Conservation (phyloP, 129 eudicot species). For the Gnaphalium uliginosum region DNA sequence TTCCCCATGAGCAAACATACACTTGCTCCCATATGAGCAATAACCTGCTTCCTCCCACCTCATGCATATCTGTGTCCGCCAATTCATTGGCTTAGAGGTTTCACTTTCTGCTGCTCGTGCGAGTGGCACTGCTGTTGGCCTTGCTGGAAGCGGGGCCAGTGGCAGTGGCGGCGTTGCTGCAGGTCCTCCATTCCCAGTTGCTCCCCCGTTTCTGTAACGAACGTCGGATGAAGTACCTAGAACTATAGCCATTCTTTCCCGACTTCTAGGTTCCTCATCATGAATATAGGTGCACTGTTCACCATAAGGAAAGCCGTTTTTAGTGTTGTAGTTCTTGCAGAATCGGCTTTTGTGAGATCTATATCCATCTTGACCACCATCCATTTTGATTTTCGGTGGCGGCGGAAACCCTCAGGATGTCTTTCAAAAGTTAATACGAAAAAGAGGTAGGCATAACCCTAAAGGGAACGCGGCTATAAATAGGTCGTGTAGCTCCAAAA, state of each 20-base stretch:
- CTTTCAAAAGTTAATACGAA: constrained; percentile 9
- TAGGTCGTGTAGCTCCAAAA: constrained; percentile 12
- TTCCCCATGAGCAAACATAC: constrained; percentile 85
- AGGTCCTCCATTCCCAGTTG: constrained; percentile 9
- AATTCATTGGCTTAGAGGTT: constrained; percentile 55
- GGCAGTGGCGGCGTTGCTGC: background rate
- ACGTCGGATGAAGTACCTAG: constrained; percentile 41
- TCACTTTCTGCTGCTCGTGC: constrained; percentile 24
- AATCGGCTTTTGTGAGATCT: constrained; percentile 83
- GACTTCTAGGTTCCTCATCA: constrained; percentile 29
- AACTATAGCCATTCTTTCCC: constrained; percentile 75
- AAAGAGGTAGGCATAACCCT: constrained; percentile 19
- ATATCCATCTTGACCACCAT: constrained; percentile 34
- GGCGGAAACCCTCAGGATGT: constrained; percentile 16
- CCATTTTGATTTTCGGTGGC: constrained; percentile 26
- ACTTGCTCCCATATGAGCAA: constrained; percentile 74
- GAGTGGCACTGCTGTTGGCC: background rate
- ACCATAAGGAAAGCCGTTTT: constrained; percentile 92
- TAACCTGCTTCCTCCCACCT: constrained; percentile 72
- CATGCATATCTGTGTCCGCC: constrained; percentile 85
- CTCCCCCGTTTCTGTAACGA: constrained; percentile 30
- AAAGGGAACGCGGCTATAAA: constrained; percentile 13
- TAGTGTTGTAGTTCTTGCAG: constrained; percentile 86
- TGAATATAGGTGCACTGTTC: constrained; percentile 81
- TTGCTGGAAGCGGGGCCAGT: background rate